Conservation (phyloP, 2,329 filamentous ascomycete genomes). For the Neurospora sp. region DNA sequence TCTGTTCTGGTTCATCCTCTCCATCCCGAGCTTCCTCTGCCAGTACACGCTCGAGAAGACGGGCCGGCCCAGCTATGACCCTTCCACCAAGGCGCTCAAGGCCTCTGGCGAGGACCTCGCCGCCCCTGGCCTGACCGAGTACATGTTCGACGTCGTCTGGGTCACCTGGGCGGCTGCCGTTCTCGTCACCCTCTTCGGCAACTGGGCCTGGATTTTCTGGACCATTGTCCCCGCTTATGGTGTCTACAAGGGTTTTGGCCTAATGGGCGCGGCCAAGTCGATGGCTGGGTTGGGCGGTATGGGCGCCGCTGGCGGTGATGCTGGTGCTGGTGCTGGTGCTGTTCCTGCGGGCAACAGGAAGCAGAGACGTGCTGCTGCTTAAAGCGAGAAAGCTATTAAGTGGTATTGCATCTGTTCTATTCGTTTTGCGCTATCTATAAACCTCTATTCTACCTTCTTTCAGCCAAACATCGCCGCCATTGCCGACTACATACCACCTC, state of each 20-base stretch:
- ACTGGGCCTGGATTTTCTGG: conserved; percentile 59
- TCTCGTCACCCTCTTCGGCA: conserved; percentile 68
- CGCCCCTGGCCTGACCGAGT: conserved; percentile 83
- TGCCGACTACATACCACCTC: neutral
- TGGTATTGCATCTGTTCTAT: neutral
- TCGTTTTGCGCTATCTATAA: neutral
- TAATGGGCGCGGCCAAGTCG: conserved; percentile 44
- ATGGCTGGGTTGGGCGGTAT: conserved; percentile 40
- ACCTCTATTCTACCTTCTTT: neutral
- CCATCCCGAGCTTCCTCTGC: conserved; percentile 65
- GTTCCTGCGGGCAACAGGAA: conserved; percentile 38
- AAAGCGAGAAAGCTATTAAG: conserved; percentile 18
- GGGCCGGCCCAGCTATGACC: conserved; percentile 66
- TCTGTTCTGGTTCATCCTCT: conserved; percentile 61
- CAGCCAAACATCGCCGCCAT: neutral
- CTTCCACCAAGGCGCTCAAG: conserved; percentile 56
- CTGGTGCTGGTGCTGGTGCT: conserved; percentile 19
- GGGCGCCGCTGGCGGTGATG: conserved; percentile 25
- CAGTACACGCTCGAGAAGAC: conserved; percentile 79
- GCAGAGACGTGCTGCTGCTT: conserved; percentile 40
- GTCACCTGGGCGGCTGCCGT: conserved; percentile 77
- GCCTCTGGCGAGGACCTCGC: conserved; percentile 79
- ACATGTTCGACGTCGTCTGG: conserved; percentile 96
- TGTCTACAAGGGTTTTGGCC: conserved; percentile 41
- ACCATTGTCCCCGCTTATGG: conserved; percentile 45